Evolutionary conservation across 2,329 filamentous ascomycete species (phyloP), one percentile per base, ranked within the genome.

Genomic region (Dactylellina haptotyla): DNA sequence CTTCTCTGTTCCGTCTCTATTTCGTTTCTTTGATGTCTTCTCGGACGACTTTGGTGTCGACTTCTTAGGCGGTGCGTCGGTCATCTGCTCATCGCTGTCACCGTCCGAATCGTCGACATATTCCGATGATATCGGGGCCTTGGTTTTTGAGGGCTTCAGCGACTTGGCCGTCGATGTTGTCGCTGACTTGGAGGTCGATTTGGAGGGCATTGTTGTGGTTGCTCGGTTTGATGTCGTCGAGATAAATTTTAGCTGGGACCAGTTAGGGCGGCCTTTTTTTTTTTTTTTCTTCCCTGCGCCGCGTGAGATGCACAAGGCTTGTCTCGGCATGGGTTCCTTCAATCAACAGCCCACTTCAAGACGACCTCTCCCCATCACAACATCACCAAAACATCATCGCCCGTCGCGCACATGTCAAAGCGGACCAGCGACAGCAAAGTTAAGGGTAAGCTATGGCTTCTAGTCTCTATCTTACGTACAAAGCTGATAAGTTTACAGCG

Each of bases 381-480:
- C 10, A 18, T 30, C 46, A 46, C 26, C 41, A 16, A 41, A 14
- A 16, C 10, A 23, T 32, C 32, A 51, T 16, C 20, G 20, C 9
- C 30, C 12, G 16, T 34, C 28, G 46, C 46, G 23, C 59, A n/a
- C 50, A 78, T 78, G 76, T 75, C 75, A 41, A 78, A 78, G 75
- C 72, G 75, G 37, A 77, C 58, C 10, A 72, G 75, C 57, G 76
- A 78, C 41, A 75, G 75, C 16, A 65, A 74, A 56, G 65, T 54
- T 20, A 78, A 77, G 75, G 66, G 77, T 78, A 62, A 2, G 39
- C 8, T 20, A 45, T 20, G 30, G n/a, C 18, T 25, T 5, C 23
- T 41, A n/a, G 23, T 32, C 23, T 26, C 6, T 12, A 32, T 26
- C 8, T 48, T 58, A 34, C n/a, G n/a, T n/a, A n/a, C n/a, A n/a